Evolutionary conservation across 495 filamentous ascomycete genomes (phyloP).

Genomic region (Mycothermus thermophilus): DNA sequence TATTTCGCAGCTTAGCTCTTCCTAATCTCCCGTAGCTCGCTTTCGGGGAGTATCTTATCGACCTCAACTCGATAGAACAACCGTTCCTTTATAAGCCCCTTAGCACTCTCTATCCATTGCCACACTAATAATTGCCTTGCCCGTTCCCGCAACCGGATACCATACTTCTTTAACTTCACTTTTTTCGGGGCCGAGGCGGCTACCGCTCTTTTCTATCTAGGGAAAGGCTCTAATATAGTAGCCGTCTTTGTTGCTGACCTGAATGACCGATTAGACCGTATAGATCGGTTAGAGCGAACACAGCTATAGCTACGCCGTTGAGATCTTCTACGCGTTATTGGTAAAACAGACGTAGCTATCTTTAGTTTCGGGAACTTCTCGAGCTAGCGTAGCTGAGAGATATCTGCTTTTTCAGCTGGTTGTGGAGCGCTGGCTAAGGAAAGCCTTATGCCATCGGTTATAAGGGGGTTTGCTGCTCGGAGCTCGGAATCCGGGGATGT

Average conservation of each 20-base stretch:
- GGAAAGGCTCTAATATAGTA: slow-evolving; percentile 4
- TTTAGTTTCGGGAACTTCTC: not conserved
- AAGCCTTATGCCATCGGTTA: not conserved
- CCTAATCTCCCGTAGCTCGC: slow-evolving; percentile 28
- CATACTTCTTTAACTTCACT: slow-evolving; percentile 29
- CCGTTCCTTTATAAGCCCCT: slow-evolving; percentile 30
- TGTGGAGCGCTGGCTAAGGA: not conserved
- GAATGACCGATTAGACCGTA: slow-evolving; percentile 12
- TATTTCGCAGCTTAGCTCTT: slow-evolving; percentile 18
- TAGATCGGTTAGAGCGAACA: slow-evolving; percentile 6
- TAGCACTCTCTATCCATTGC: slow-evolving; percentile 35
- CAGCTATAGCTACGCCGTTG: slow-evolving; percentile 5
- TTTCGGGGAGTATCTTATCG: slow-evolving; percentile 38
- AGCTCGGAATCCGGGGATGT: not conserved
- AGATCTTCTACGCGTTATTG: slow-evolving; percentile 13
- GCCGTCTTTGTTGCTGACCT: slow-evolving; percentile 14
- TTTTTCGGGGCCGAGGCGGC: slow-evolving; percentile 22
- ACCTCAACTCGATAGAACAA: slow-evolving; percentile 34
- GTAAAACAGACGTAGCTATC: slow-evolving; percentile 2
- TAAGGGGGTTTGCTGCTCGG: not conserved
- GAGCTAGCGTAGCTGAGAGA: not conserved
- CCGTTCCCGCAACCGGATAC: slow-evolving; percentile 15
- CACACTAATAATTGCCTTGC: slow-evolving; percentile 27
- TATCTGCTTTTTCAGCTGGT: not conserved
- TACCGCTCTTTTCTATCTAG: slow-evolving; percentile 12